A percentile compares a stretch with the other conserved stretches of the same genome.
phyloP scores from a whole-genome alignment of 345 rosid species.

The Acer campestre region DNA sequence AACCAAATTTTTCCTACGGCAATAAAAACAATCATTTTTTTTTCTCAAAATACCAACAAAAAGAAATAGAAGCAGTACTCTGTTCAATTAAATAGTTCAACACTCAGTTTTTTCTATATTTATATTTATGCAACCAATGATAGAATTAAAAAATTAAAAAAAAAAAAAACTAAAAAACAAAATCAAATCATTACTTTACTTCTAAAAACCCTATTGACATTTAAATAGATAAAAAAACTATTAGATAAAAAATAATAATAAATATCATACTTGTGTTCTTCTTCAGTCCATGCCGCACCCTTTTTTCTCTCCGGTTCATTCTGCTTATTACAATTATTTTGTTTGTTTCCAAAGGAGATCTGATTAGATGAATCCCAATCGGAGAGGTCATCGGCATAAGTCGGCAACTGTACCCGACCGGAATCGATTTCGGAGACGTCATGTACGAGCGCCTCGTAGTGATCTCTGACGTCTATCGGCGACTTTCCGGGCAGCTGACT shows the following conservation, averaged over 20 bases:
- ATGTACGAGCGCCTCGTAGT: conserved; percentile 56
- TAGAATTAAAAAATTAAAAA: not conserved
- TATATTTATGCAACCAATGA: too few relatives aligned
- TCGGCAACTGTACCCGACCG: conserved; percentile 62
- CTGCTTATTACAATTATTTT: too few relatives aligned
- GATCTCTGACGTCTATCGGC: conserved; percentile 46
- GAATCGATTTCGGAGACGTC: conserved; percentile 75
- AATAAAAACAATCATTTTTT: too few relatives aligned
- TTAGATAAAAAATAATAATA: too few relatives aligned
- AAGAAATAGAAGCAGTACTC: too few relatives aligned
- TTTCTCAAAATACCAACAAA: too few relatives aligned
- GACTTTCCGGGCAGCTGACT: conserved; percentile 51
- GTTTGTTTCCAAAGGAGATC: conserved; percentile 38
- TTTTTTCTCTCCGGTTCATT: conserved; percentile 54
- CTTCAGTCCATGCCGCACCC: conserved; percentile 75
- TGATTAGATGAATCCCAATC: conserved; percentile 38
- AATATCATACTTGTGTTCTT: conserved; percentile 49
- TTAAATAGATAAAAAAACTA: not conserved
- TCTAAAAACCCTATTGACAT: too few relatives aligned
- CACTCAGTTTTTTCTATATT: too few relatives aligned
- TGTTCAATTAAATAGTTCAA: too few relatives aligned
- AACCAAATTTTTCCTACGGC: too few relatives aligned
- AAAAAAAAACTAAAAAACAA: not conserved
- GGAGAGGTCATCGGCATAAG: conserved; percentile 47
- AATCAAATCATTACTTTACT: not conserved